Evolutionary conservation across 2,329 filamentous ascomycete species (phyloP), one percentile per base, ranked within the genome.

Genomic region (Daldinia eschscholtzii): DNA sequence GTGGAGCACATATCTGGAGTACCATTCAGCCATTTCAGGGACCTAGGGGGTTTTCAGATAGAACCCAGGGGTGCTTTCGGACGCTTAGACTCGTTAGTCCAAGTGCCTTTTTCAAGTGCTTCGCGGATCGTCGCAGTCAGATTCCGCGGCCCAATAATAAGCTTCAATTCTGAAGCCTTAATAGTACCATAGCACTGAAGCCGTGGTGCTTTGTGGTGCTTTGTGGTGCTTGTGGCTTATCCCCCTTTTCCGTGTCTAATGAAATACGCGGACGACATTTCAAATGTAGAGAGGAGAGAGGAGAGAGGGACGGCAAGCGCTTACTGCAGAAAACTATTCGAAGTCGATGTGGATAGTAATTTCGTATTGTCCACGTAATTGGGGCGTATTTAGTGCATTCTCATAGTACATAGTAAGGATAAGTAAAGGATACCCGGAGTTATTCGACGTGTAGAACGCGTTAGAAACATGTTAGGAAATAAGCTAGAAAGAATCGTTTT

Each of bases 111-210:
- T 33, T 33, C 30, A 35, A 35, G 33, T 35, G 33, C 33, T 10
- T 35, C 7, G 64, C 68, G 62, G 68, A 48, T 66, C 62, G 59
- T 65, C 59, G 63, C 55, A 64, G 37, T 60, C 41, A 20, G 20
- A 57, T 57, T 69, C 69, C 66, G 63, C 63, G 63, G 59, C 42
- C 69, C 63, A 71, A 69, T 69, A 62, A 67, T 53, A 58, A 57
- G 26, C 48, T 26, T 44, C 46, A 64, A 55, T 12, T 12, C 26
- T 12, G 23, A 64, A 56, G 62, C 60, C 57, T 37, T 62, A 55
- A 55, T 35, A 55, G 20, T 55, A 55, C 52, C 52, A 37, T 55
- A 55, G 33, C 26, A 37, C 52, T 23, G 52, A 55, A 55, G 30
- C 33, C 52, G 52, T 37, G 52, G 46, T 52, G 46, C 46, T 50